Base-by-base conservation (phyloP, 371 early-diverging fungal species). In the Chytridium lagenaria region DNA sequence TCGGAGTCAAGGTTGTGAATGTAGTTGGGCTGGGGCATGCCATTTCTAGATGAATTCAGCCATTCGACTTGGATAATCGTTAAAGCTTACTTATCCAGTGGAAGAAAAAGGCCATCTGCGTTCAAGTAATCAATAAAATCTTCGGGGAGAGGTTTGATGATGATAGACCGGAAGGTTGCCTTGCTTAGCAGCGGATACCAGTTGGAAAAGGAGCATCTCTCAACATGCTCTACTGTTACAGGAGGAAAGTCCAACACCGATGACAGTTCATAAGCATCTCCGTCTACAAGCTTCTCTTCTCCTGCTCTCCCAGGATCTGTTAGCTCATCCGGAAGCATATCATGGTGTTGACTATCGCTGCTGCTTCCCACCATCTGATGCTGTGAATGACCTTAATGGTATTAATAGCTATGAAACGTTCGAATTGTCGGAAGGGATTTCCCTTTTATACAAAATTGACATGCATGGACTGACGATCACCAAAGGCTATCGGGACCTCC, bases 21-120 rank as follows among this genome's bases (percentile, higher is more conserved):
- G 80, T 80, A 26, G 83, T 76, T 68, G 37, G 71, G 72, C 26
- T 74, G 77, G 33, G 74, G 63, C 69, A 71, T 12, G 30, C 66
- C 63, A 64, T 79, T 37, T 66, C 63, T 51, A 44, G n/a, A 1
- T 28, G 22, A 15, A 63, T 55, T 23, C 10, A 55, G 55, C 16
- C 10, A 15, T 55, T 26, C 55, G 5, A 26, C 7, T 44, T 12
- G 19, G 7, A 19, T 19, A 44, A 44, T 7, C 44, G 26, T 7
- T 26, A 26, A 55, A 10, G 16, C 55, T 23, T 65, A 82, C 80
- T 52, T 59, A 50, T 82, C 81, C 50, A 73, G 59, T 12, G 96
- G 95, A 44, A 96, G 81, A 72, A 89, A 90, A 16, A 97, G 86
- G 1, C 94, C 91, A 73, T 97, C 97, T 1, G 91, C 89, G 67